Evolutionary conservation across 2,329 filamentous ascomycete species (phyloP).

Genomic region (Aphanoascus verrucosus): DNA sequence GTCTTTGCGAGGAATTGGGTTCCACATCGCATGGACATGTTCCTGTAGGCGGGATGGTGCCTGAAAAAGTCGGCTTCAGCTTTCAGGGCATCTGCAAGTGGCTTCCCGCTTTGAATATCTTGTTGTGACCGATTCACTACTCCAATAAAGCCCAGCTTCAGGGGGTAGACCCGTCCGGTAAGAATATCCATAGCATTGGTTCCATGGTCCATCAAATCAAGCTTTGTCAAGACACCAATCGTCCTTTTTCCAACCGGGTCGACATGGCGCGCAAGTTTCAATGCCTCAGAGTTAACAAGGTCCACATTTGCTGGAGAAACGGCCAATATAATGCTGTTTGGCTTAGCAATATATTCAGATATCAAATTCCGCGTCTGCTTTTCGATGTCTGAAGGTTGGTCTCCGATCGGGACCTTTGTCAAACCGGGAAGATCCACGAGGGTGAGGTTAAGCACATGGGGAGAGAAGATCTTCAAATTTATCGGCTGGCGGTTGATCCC

Average conservation of each 20-base stretch:
- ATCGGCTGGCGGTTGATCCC: conserved; percentile 96
- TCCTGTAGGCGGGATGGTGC: conserved; percentile 92
- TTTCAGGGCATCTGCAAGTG: conserved; percentile 82
- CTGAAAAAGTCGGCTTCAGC: conserved; percentile 91
- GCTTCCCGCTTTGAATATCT: conserved; percentile 91
- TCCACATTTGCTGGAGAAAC: conserved; percentile 97
- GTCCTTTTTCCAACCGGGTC: conserved; percentile 89
- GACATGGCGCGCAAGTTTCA: conserved; percentile 94
- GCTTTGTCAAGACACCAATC: conserved; percentile 91
- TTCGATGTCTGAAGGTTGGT: conserved; percentile 95
- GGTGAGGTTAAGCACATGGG: conserved; percentile 90
- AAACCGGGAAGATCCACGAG: conserved; percentile 90
- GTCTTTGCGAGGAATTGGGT: conserved; percentile 92
- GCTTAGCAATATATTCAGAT: conserved; percentile 96
- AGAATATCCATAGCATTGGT: conserved; percentile 96
- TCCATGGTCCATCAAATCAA: conserved; percentile 97
- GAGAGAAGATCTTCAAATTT: conserved; percentile 97
- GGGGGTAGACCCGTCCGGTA: conserved; percentile 89
- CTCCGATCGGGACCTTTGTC: conserved; percentile 96
- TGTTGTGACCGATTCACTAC: conserved; percentile 97
- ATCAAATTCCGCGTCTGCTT: conserved; percentile 96
- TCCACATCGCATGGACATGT: conserved; percentile 86
- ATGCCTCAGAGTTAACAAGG: conserved; percentile 92
- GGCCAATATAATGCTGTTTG: conserved; percentile 93
- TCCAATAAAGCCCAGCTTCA: conserved; percentile 96